Evolutionary conservation across 2,329 filamentous ascomycete genomes (phyloP), one percentile per base, ranked within the genome.

Genomic region (Cercospora brassicicola): DNA sequence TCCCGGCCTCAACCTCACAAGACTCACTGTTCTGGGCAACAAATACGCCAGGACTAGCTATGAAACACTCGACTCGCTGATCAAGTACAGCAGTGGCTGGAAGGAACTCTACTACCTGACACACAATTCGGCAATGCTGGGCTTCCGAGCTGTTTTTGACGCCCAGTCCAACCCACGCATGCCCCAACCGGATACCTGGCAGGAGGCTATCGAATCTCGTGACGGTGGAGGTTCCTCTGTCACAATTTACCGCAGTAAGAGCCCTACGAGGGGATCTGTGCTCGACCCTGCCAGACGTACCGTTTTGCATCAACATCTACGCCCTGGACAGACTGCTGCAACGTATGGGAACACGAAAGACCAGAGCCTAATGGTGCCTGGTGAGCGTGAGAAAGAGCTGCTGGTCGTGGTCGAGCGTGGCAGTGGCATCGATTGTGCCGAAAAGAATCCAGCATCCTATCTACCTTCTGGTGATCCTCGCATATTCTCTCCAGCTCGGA

Each of bases 321-420:
- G n/a, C 6, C n/a, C 65, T 11, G 64, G 26, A 10, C 64, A 65
- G 55, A 39, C 56, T 36, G 39, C 39, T 9, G 55, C 42, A 18
- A 31, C 11, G 4, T 67, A 57, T 26, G 56, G 67, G 45, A 36
- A n/a, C 9, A 30, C 15, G 13, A 36, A 57, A 36, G 59, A 67
- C 31, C 3, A 36, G 33, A 33, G n/a, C 8, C 64, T 70, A 10
- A 68, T 70, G 67, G 15, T 15, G 5, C 53, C 66, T 20, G 57
- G 61, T 9, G 63, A 70, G 42, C 53, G 39, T 13, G 60, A 62
- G 23, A 70, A 69, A 36, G 69, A 70, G 13, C n/a, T 69, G 13
- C 28, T 70, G 33, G 57, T 70, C 20, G 28, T 69, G 8, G 64
- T 69, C 28, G 62, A 64, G 33, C 69, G 69, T 36, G 69, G 69